Evolutionary conservation across 768 basidiomycete species (phyloP).

Genomic region (Pholiota molesta): DNA sequence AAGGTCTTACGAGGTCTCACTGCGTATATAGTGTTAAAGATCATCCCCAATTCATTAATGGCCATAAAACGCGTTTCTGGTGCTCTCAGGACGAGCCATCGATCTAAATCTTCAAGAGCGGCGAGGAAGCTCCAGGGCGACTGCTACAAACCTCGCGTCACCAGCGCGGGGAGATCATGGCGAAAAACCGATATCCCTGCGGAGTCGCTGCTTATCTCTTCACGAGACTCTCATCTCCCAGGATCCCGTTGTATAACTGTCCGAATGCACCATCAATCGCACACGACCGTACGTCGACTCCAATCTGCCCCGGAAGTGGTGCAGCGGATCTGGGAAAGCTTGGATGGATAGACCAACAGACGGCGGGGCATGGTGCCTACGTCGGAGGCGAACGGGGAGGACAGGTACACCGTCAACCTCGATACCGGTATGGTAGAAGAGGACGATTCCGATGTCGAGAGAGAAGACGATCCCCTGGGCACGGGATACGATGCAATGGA

Average conservation of each 20-base stretch:
- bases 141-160: constrained; percentile 36
- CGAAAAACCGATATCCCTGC: constrained; percentile 47
- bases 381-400: background rate
- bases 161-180: constrained; percentile 41
- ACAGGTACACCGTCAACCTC: background rate
- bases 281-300: constrained; percentile 47
- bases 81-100: constrained; percentile 53
- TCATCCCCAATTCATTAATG: constrained; percentile 47
- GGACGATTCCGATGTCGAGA: constrained; percentile 11
- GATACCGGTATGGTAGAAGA: constrained; percentile 14
- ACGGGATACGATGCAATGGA: constrained; percentile 1
- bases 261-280: constrained; percentile 47
- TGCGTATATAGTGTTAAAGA: constrained; percentile 44
- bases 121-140: constrained; percentile 29
- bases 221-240: constrained; percentile 33
- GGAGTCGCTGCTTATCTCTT: constrained; percentile 50
- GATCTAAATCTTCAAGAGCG: constrained; percentile 38
- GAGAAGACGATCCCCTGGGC: background rate
- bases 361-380: background rate
- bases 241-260: constrained; percentile 36
- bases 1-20: constrained; percentile 2
- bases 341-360: constrained; percentile 25
- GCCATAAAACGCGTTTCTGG: constrained; percentile 54
- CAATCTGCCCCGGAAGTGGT: constrained; percentile 40
- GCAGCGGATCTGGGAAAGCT: constrained; percentile 35